These are phyloP conservation scores for Flagelloscypha sp. DNA, from an alignment of 768 basidiomycete genomes.

Conservation along the genomic window DNA sequence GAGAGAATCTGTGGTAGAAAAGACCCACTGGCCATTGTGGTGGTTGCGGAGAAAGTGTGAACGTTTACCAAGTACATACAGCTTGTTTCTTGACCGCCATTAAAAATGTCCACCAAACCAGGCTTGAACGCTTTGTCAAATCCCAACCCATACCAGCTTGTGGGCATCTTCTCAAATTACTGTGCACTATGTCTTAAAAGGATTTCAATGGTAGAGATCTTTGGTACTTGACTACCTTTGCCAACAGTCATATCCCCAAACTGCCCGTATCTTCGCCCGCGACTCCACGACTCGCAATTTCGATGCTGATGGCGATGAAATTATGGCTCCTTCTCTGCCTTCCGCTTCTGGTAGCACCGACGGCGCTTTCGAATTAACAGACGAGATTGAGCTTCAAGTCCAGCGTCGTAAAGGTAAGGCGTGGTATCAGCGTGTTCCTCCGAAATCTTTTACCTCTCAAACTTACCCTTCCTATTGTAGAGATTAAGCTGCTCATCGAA, in stretches of 20 bases:
- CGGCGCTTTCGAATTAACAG: slow-evolving; percentile 20
- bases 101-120: no score
- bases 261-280: slow-evolving; percentile 58
- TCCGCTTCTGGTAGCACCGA: slow-evolving; percentile 11
- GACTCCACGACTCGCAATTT: slow-evolving; percentile 56
- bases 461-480: no score
- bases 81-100: no score
- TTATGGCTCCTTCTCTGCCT: slow-evolving; percentile 22
- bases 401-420: slow-evolving; percentile 47
- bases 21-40: no score
- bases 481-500: slow-evolving; percentile 61
- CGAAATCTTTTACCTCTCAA: no score
- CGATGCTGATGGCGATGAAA: slow-evolving; percentile 66
- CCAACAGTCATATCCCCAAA: slow-evolving; percentile 64
- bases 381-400: slow-evolving; percentile 36
- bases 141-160: slow-evolving; percentile 37
- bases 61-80: no score
- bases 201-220: slow-evolving; percentile 35
- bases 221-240: slow-evolving; percentile 73
- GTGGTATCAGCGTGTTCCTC: slow-evolving; percentile 1
- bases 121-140: no score
- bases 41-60: no score
- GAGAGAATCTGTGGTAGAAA: slow-evolving; percentile 75
- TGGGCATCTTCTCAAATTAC: slow-evolving; percentile 16
- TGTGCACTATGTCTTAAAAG: not conserved